Conservation (phyloP, 2,329 filamentous ascomycete species). For the Diplocarpon mali region DNA sequence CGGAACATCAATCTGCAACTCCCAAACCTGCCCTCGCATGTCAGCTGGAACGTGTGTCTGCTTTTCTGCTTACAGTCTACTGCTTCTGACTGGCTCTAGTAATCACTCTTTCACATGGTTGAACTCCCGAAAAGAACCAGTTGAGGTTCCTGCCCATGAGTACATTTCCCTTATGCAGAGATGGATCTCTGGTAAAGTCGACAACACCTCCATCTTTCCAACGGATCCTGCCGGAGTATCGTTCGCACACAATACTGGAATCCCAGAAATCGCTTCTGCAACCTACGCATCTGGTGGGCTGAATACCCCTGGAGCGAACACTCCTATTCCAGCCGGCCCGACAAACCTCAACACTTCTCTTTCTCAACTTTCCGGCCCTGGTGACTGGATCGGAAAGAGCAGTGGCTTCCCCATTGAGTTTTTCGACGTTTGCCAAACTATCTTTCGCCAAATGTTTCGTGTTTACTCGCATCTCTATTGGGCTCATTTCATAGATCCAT, state of each 20-base stretch:
- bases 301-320: conserved; percentile 31
- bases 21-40: conserved; percentile 78
- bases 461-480: conserved; percentile 98
- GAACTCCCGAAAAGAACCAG: conserved; percentile 74
- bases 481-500: conserved; percentile 79
- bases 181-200: conserved; percentile 94
- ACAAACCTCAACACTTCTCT: conserved; percentile 42
- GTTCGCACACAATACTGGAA: conserved; percentile 50
- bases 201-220: conserved; percentile 81
- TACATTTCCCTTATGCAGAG: conserved; percentile 95
- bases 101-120: conserved; percentile 97
- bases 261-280: conserved; percentile 45
- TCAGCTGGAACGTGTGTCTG: conserved; percentile 79
- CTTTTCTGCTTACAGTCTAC: not conserved
- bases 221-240: conserved; percentile 67
- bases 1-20: conserved; percentile 71
- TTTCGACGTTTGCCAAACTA: conserved; percentile 79
- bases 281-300: conserved; percentile 44
- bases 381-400: conserved; percentile 79
- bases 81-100: conserved; percentile 28
- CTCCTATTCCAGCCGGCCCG: conserved; percentile 27
- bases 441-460: conserved; percentile 97
- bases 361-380: conserved; percentile 47
- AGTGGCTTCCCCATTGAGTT: conserved; percentile 90
- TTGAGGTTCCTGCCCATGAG: conserved; percentile 83